Evolutionary conservation across 2,329 filamentous ascomycete species (phyloP).

Genomic region (Aspergillus clavatus): DNA sequence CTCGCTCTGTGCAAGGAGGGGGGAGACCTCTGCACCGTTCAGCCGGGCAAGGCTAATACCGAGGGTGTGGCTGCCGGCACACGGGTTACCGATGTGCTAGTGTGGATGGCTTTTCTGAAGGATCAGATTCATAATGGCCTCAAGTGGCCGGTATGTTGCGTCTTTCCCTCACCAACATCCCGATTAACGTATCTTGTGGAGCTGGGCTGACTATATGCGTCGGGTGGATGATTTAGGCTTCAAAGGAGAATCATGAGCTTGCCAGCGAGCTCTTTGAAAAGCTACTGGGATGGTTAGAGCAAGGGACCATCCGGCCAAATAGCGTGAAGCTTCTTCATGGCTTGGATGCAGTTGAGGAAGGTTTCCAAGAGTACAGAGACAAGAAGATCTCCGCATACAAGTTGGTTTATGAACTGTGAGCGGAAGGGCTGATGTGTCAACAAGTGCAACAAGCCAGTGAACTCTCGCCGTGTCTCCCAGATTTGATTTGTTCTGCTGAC

Average conservation of each 20-base stretch:
- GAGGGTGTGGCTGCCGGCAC: conserved; percentile 30
- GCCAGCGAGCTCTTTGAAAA: conserved; percentile 35
- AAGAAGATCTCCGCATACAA: conserved; percentile 39
- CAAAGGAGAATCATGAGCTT: conserved; percentile 35
- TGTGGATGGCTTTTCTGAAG: conserved; percentile 42
- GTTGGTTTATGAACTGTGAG: conserved; percentile 32
- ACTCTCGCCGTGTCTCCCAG: too few species aligned
- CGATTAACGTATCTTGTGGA: too few species aligned
- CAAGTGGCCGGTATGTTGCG: conserved; percentile 34
- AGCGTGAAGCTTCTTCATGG: conserved; percentile 26
- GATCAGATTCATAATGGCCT: conserved; percentile 35
- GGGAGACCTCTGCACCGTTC: conserved; percentile 39
- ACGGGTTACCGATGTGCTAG: conserved; percentile 40
- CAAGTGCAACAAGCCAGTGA: too few species aligned
- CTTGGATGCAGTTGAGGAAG: conserved; percentile 28
- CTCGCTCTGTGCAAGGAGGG: conserved; percentile 25
- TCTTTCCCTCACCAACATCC: neutral
- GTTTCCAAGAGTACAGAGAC: conserved; percentile 38
- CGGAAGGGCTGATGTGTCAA: too few species aligned
- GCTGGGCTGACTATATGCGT: neutral
- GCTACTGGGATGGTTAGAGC: conserved; percentile 31
- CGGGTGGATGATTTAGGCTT: conserved; percentile 21
- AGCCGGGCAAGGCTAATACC: conserved; percentile 39
- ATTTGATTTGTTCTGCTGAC: too few species aligned
- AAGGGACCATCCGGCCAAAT: conserved; percentile 35